These are phyloP conservation scores for Madurella mycetomatis DNA, from an alignment of 2,329 filamentous ascomycete genomes.

Conservation along the genomic window DNA sequence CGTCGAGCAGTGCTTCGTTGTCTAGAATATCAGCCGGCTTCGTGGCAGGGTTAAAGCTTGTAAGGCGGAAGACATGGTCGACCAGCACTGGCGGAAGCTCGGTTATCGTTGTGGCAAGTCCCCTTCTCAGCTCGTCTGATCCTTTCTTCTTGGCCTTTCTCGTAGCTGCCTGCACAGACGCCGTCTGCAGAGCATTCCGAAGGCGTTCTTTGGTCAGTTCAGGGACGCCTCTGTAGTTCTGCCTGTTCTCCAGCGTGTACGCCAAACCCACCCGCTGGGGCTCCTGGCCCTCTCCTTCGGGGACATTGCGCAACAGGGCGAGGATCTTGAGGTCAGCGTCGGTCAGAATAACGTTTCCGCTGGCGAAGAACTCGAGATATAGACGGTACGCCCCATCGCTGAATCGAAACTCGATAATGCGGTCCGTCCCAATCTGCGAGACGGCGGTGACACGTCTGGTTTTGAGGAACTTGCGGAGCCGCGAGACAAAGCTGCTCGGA, in stretches of 20 bases:
- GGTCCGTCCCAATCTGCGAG: constrained; percentile 83
- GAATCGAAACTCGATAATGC: constrained; percentile 88
- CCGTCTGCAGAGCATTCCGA: constrained; percentile 59
- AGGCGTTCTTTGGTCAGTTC: constrained; percentile 70
- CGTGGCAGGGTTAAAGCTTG: constrained; percentile 63
- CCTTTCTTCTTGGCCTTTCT: constrained; percentile 72
- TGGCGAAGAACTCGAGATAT: constrained; percentile 93
- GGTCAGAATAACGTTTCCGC: constrained; percentile 90
- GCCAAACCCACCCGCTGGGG: constrained; percentile 70
- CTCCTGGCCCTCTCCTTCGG: constrained; percentile 78
- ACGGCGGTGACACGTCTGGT: constrained; percentile 79
- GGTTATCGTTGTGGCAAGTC: constrained; percentile 76
- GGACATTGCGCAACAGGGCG: constrained; percentile 72
- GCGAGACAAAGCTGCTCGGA: constrained; percentile 79
- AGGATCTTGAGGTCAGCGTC: constrained; percentile 80
- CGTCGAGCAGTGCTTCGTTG: constrained; percentile 58
- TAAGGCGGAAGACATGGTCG: constrained; percentile 73
- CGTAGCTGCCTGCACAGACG: constrained; percentile 41
- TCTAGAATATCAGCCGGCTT: constrained; percentile 67
- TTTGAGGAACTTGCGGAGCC: constrained; percentile 82
- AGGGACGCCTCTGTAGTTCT: constrained; percentile 76
- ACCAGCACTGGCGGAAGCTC: constrained; percentile 85
- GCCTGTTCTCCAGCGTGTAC: constrained; percentile 76
- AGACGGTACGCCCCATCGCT: constrained; percentile 85
- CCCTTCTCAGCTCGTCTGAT: constrained; percentile 71